A percentile compares a stretch with the other conserved stretches of the same genome.
Evolutionary conservation across 768 basidiomycete species (phyloP).

Genomic region (Termitomyces sp.): DNA sequence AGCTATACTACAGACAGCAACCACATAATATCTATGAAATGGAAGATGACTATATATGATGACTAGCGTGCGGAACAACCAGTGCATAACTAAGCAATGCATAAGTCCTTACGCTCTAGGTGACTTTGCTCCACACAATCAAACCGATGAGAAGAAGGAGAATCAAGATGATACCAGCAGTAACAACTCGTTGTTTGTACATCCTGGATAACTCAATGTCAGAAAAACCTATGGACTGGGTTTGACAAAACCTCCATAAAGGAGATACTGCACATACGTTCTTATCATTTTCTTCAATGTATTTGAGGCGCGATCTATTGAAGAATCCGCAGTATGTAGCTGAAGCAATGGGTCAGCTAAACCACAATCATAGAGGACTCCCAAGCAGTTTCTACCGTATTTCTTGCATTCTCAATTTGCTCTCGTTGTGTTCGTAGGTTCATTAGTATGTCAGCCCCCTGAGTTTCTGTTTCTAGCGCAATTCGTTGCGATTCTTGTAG

Average conservation of each 20-base stretch:
- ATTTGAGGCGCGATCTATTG: slow-evolving; percentile 86
- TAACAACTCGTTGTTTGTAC: slow-evolving; percentile 93
- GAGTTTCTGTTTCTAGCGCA: slow-evolving; percentile 93
- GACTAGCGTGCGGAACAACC: background rate
- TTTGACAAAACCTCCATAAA: slow-evolving; percentile 10
- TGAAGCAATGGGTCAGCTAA: slow-evolving; percentile 22
- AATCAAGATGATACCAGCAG: slow-evolving; percentile 78
- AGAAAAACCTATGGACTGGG: slow-evolving; percentile 28
- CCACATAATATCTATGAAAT: background rate
- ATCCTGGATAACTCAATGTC: slow-evolving; percentile 70
- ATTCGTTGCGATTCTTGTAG: slow-evolving; percentile 88
- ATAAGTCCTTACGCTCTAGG: background rate
- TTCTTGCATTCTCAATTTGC: slow-evolving; percentile 89
- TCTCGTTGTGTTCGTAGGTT: slow-evolving; percentile 86
- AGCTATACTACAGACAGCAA: background rate
- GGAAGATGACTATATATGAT: background rate
- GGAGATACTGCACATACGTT: slow-evolving; percentile 50
- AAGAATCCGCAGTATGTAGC: slow-evolving; percentile 81
- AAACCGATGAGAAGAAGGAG: slow-evolving; percentile 79
- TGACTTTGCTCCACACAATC: slow-evolving; percentile 70
- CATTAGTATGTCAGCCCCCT: slow-evolving; percentile 87
- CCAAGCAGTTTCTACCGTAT: slow-evolving; percentile 53
- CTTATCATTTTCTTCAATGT: slow-evolving; percentile 95
- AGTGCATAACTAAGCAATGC: background rate
- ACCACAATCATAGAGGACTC: background rate